phyloP scores from a whole-genome alignment of 2,329 filamentous ascomycete genomes.

The Aspergillus unguis region DNA sequence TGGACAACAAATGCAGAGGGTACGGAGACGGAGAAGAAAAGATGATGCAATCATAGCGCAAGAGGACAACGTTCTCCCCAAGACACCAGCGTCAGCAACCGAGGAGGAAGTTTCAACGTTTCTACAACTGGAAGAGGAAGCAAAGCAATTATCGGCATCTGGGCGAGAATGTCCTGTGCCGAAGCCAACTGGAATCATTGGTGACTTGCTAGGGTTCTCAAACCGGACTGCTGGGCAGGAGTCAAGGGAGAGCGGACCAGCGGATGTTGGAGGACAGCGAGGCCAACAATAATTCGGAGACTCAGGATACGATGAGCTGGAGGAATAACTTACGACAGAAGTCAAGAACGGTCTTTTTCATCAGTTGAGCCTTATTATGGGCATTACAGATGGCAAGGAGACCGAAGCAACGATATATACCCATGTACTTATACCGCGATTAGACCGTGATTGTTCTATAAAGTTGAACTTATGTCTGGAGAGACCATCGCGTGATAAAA shows the following conservation, averaged over 20 bases:
- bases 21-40: slow-evolving; percentile 37
- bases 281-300: neutral
- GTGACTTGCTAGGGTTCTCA: slow-evolving; percentile 70
- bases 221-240: slow-evolving; percentile 26
- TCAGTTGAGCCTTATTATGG: neutral
- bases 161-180: slow-evolving; percentile 85
- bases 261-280: slow-evolving; percentile 2
- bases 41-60: slow-evolving; percentile 21
- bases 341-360: neutral
- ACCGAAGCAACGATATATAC: slow-evolving; percentile 19
- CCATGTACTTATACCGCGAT: slow-evolving; percentile 22
- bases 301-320: neutral
- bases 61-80: slow-evolving; percentile 15
- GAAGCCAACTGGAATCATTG: slow-evolving; percentile 77
- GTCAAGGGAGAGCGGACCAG: slow-evolving; percentile 13
- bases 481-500: neutral
- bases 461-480: neutral
- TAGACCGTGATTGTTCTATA: slow-evolving; percentile 5
- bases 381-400: neutral
- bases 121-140: slow-evolving; percentile 41
- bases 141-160: slow-evolving; percentile 39
- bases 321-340: neutral
- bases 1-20: slow-evolving; percentile 41
- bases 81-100: slow-evolving; percentile 16
- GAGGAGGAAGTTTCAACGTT: slow-evolving; percentile 47